Evolutionary conservation across 352 stramenopile genomes (phyloP).

Genomic region (Pythium oligandrum): DNA sequence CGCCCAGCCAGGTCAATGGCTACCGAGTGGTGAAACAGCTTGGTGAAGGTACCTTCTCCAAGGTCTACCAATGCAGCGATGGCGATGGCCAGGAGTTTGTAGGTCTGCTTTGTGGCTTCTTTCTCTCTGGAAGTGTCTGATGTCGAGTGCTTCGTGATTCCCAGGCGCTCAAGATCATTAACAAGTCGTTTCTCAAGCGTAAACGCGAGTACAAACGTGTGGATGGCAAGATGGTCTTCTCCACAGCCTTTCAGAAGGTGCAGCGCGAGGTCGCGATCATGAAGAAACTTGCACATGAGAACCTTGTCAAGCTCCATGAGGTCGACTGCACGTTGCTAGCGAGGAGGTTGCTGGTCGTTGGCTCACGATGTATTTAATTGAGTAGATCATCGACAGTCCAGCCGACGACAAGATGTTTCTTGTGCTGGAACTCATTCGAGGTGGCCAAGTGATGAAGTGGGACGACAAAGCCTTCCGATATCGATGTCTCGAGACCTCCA

Average conservation of each 20-base stretch:
- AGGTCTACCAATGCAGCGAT: constrained; percentile 66
- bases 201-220: constrained; percentile 82
- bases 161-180: constrained; percentile 79
- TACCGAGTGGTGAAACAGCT: constrained; percentile 63
- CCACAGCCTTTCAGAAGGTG: constrained; percentile 77
- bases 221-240: constrained; percentile 70
- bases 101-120: constrained; percentile 6
- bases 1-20: constrained; percentile 64
- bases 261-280: constrained; percentile 80
- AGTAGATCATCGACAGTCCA: constrained; percentile 74
- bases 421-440: constrained; percentile 76
- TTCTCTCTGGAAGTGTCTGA: too few species aligned
- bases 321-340: constrained; percentile 5
- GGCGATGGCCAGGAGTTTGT: constrained; percentile 47
- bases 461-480: constrained; percentile 73
- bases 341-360: too few species aligned
- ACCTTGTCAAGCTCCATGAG: constrained; percentile 68
- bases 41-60: constrained; percentile 73
- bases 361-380: not conserved
- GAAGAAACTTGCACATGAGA: constrained; percentile 72
- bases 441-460: constrained; percentile 84
- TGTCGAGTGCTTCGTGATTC: not conserved
- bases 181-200: constrained; percentile 82
- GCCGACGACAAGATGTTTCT: constrained; percentile 76
- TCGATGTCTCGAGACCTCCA: constrained; percentile 17